These are phyloP conservation scores for Botryotinia narcissicola DNA, from an alignment of 2,329 filamentous ascomycete genomes.

Conservation along the genomic window DNA sequence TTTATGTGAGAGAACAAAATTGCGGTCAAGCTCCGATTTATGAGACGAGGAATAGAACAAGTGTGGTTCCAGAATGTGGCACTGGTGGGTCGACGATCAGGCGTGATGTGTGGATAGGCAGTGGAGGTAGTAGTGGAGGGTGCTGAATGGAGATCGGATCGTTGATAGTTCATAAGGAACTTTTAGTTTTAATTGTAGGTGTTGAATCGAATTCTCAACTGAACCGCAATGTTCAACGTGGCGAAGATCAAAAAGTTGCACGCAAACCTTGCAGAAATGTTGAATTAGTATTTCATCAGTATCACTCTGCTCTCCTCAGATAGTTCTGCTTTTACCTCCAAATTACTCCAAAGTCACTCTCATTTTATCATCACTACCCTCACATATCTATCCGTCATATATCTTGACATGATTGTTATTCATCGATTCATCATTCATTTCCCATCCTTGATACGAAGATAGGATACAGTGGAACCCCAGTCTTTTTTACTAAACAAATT, in stretches of 20 bases:
- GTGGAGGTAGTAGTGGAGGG: slow-evolving; percentile 33
- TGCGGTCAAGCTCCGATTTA: slow-evolving; percentile 45
- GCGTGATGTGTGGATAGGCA: slow-evolving; percentile 44
- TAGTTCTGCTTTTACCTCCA: neutral
- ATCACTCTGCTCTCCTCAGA: neutral
- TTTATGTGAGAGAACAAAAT: slow-evolving; percentile 47
- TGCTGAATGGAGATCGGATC: slow-evolving; percentile 23
- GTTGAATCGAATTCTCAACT: neutral
- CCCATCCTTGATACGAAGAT: neutral
- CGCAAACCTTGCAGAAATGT: accelerated
- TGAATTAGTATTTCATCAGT: neutral
- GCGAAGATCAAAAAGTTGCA: neutral
- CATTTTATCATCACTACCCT: neutral
- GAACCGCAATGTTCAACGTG: neutral
- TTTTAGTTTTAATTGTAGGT: neutral
- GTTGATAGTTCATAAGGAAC: neutral
- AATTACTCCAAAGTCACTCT: neutral
- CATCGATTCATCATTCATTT: neutral
- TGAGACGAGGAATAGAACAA: slow-evolving; percentile 45
- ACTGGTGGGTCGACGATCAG: slow-evolving; percentile 32
- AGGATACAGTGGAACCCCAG: neutral
- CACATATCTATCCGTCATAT: neutral
- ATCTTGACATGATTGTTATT: neutral
- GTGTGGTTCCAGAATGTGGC: slow-evolving; percentile 43
- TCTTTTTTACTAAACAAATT: neutral